These are phyloP conservation scores for Boletus reticulatus DNA, from an alignment of 768 basidiomycete species.

Conservation along the genomic window DNA sequence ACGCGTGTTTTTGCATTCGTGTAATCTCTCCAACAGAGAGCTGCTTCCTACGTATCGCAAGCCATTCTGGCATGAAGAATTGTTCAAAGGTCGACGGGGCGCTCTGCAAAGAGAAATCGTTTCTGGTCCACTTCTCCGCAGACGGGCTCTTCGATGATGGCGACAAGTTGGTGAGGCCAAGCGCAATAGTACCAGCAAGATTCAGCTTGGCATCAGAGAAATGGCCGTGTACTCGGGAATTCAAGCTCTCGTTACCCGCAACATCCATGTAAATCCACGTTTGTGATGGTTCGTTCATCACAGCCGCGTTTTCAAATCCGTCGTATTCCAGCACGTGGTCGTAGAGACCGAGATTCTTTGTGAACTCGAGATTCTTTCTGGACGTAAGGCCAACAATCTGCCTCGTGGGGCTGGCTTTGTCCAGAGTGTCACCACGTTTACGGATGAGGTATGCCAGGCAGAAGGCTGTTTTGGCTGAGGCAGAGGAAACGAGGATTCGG, in stretches of 20 bases:
- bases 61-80: constrained; percentile 74
- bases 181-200: constrained; percentile 42
- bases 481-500: constrained; percentile 60
- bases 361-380: constrained; percentile 51
- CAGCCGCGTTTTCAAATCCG: constrained; percentile 33
- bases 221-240: constrained; percentile 41
- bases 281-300: constrained; percentile 30
- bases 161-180: constrained; percentile 57
- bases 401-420: constrained; percentile 10
- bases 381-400: constrained; percentile 63
- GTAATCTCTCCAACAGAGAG: constrained; percentile 48
- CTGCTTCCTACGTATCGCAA: constrained; percentile 50
- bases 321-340: constrained; percentile 57
- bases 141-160: constrained; percentile 39
- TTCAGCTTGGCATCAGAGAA: constrained; percentile 26
- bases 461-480: constrained; percentile 72
- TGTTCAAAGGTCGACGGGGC: constrained; percentile 35
- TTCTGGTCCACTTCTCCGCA: constrained; percentile 39
- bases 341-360: constrained; percentile 52
- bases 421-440: constrained; percentile 36
- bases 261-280: constrained; percentile 65
- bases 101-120: constrained; percentile 27
- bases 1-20: constrained; percentile 50
- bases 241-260: constrained; percentile 54
- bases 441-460: constrained; percentile 60